phyloP scores from a whole-genome alignment of 1,284 basidiomycete species.

The Schizophyllum commune region DNA sequence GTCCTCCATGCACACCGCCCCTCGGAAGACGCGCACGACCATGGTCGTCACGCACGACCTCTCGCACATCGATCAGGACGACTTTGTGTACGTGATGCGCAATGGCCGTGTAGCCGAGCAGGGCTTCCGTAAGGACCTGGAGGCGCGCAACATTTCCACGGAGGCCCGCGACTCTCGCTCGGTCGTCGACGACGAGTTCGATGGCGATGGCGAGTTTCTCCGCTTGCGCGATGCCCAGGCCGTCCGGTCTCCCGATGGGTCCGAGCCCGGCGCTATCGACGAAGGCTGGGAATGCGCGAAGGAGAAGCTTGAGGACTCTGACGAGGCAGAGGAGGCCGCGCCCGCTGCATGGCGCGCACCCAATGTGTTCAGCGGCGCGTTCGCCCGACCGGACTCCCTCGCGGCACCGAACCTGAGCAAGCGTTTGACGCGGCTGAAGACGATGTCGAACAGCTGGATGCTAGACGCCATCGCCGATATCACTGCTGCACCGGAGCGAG shows the following conservation, averaged over 20 bases:
- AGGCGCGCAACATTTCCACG: conserved; percentile 22
- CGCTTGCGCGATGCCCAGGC: conserved; percentile 31
- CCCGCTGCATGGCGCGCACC: neutral
- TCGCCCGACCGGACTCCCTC: no score
- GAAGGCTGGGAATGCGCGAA: no score
- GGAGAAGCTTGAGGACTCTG: conserved; percentile 21
- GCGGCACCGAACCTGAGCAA: no score
- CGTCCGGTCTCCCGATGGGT: conserved; percentile 12
- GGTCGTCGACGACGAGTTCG: conserved; percentile 11
- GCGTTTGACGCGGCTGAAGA: conserved; percentile 1
- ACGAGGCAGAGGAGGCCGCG: conserved; percentile 13
- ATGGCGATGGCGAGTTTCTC: conserved; percentile 45
- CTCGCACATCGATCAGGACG: conserved; percentile 65
- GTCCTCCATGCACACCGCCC: neutral
- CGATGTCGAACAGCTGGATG: conserved; percentile 64
- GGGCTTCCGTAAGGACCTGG: conserved; percentile 75
- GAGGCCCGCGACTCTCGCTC: conserved; percentile 20
- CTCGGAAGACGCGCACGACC: conserved; percentile 73
- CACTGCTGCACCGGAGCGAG: conserved; percentile 28
- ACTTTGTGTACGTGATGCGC: conserved; percentile 92
- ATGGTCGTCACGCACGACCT: conserved; percentile 97
- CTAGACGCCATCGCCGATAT: conserved; percentile 66
- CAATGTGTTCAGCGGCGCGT: no score
- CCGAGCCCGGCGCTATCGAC: no score
- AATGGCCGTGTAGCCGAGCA: conserved; percentile 81